These are phyloP conservation scores for Globisporangium takayamanum DNA, from an alignment of 352 stramenopile genomes.

Conservation along the genomic window DNA sequence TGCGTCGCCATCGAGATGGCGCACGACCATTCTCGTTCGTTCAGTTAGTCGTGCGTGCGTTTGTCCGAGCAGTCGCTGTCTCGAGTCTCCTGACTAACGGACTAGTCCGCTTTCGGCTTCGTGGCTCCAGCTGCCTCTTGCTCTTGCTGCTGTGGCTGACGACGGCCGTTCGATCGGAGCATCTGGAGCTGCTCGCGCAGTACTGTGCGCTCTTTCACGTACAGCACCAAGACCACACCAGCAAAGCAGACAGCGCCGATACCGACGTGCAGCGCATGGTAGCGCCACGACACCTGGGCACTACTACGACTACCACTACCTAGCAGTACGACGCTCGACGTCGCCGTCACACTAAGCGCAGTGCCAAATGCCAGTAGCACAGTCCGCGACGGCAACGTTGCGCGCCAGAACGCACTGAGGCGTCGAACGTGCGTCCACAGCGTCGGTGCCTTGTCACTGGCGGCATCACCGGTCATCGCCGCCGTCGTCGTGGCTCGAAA, in stretches of 20 bases:
- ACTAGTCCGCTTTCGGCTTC: too few relatives aligned
- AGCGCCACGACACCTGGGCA: slow-evolving; percentile 19
- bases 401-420: slow-evolving; percentile 38
- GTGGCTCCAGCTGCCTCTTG: too few relatives aligned
- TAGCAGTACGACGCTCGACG: slow-evolving; percentile 40
- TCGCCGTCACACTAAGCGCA: slow-evolving; percentile 32
- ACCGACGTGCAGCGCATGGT: slow-evolving; percentile 36
- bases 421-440: background rate
- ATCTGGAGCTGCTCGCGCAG: slow-evolving; percentile 17
- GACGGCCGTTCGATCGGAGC: background rate
- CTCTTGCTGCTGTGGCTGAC: background rate
- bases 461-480: background rate
- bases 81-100: too few relatives aligned
- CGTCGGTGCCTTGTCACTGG: background rate
- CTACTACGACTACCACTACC: background rate
- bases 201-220: slow-evolving; percentile 35
- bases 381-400: slow-evolving; percentile 38
- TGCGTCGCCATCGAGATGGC: too few relatives aligned
- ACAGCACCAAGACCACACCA: slow-evolving; percentile 28
- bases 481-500: slow-evolving; percentile 18
- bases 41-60: too few relatives aligned
- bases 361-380: slow-evolving; percentile 40
- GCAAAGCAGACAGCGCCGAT: slow-evolving; percentile 44
- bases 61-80: too few relatives aligned
- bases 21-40: too few relatives aligned